Evolutionary conservation across 2,329 filamentous ascomycete species (phyloP), one percentile per base, ranked within the genome.

Genomic region (Cordyceps javanica): DNA sequence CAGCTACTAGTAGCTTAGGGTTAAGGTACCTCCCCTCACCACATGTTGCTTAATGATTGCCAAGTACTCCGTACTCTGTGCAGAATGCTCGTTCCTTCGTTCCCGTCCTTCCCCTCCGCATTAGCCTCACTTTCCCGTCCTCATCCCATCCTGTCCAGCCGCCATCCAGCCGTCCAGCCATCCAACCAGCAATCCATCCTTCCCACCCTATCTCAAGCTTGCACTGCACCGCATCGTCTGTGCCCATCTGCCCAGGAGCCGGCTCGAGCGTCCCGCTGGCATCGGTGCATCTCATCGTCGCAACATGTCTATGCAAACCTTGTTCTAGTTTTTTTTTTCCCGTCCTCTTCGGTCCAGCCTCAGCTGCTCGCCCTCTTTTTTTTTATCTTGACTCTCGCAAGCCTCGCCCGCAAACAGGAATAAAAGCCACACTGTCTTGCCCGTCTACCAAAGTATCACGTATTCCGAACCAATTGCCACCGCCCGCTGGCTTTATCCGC

Each of bases 371-470:
- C 32, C 34, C 48, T 38, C 41, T 41, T 45, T 36, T 28, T 13
- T 42, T 49, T n/a, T 25, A 16, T n/a, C 14, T n/a, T 14, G 14
- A 14, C 16, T 16, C n/a, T n/a, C 5, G 19, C 44, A 21, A 36
- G 30, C 44, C 25, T 26, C 36, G 36, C 19, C 26, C 14, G 39
- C 38, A 44, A 48, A 38, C 41, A 19, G 28, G 13, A 21, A 36
- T n/a, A 23, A 11, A 44, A 55, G 39, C 36, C 42, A 34, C 44
- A 44, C 55, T 57, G 55, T 50, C 45, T 57, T 36, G 30, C 36
- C 3, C n/a, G n/a, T 45, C 42, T 44, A 42, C 38, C 16, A 46
- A 50, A 41, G n/a, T n/a, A n/a, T n/a, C n/a, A n/a, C n/a, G n/a
- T 51, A 39, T 51, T 44, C n/a, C 21, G 46, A 38, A 26, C 39